Percentiles rank a stretch among this genome's conserved stretches.
Conservation (phyloP, 2,329 filamentous ascomycete genomes). For the Aspergillus hiratsukae region DNA sequence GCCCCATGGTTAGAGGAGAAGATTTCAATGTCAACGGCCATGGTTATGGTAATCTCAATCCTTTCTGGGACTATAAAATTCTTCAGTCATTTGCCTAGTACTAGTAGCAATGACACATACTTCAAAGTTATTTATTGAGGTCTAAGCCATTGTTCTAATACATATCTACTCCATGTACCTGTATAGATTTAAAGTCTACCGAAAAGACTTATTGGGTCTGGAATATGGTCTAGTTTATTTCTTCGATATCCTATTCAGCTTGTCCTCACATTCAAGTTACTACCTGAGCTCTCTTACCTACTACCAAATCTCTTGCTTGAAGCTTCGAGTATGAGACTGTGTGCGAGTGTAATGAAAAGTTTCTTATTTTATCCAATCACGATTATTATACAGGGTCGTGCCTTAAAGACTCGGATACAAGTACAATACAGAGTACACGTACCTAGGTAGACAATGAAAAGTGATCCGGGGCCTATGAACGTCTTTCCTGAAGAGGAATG, state of each 20-base stretch:
- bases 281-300: neutral
- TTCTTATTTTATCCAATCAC: neutral
- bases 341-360: neutral
- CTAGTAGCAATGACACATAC: neutral
- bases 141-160: neutral
- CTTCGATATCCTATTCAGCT: neutral
- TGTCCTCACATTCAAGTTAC: neutral
- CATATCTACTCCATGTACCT: neutral
- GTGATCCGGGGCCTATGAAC: no score
- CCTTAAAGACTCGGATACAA: neutral
- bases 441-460: no score
- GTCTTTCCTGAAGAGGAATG: no score
- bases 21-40: slow-evolving; percentile 5
- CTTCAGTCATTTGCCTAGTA: no score
- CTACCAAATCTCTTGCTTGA: neutral
- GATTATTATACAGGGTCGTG: neutral
- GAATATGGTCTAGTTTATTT: neutral
- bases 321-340: neutral
- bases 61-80: neutral
- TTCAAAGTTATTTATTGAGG: neutral
- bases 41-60: neutral
- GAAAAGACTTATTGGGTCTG: neutral
- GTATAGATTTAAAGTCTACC: neutral
- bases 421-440: neutral
- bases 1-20: slow-evolving; percentile 2